Percentiles rank a stretch among this genome's conserved stretches.
Evolutionary conservation across 768 basidiomycete species (phyloP).

Genomic region (Baorangia bicolor): DNA sequence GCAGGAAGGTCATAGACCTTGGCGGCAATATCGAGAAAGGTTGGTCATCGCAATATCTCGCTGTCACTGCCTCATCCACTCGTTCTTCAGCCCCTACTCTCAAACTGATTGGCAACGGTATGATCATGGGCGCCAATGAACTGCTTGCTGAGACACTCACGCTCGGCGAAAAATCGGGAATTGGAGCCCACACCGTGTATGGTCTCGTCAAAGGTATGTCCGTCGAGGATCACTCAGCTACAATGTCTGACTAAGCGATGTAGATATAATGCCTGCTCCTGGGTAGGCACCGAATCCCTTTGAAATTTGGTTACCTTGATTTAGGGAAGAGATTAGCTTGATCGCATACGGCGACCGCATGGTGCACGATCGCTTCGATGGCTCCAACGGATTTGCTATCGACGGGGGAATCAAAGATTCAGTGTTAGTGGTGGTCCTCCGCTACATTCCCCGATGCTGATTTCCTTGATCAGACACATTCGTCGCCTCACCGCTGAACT

Average conservation of each 20-base stretch:
- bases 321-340: constrained; percentile 36
- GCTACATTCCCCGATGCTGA: constrained; percentile 1
- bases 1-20: constrained; percentile 73
- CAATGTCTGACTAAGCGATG: constrained; percentile 17
- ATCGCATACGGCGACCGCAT: constrained; percentile 65
- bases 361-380: constrained; percentile 72
- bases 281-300: constrained; percentile 34
- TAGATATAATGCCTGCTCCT: constrained; percentile 71
- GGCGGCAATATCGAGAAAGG: constrained; percentile 87
- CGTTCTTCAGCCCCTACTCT: constrained; percentile 53
- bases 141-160: constrained; percentile 80
- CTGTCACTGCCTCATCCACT: not conserved
- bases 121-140: constrained; percentile 77
- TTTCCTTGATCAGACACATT: constrained; percentile 49
- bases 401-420: constrained; percentile 90
- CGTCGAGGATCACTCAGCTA: not conserved
- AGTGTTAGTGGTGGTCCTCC: constrained; percentile 36
- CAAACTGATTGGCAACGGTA: constrained; percentile 79
- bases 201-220: too few relatives aligned
- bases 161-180: constrained; percentile 80
- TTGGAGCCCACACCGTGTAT: too few relatives aligned
- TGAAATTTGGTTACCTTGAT: too few relatives aligned
- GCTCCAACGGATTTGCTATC: constrained; percentile 70
- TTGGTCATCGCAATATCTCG: constrained; percentile 17
- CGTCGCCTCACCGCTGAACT: constrained; percentile 63